Evolutionary conservation across 306 rosid species (phyloP).

Genomic region (Dryas drummondii): DNA sequence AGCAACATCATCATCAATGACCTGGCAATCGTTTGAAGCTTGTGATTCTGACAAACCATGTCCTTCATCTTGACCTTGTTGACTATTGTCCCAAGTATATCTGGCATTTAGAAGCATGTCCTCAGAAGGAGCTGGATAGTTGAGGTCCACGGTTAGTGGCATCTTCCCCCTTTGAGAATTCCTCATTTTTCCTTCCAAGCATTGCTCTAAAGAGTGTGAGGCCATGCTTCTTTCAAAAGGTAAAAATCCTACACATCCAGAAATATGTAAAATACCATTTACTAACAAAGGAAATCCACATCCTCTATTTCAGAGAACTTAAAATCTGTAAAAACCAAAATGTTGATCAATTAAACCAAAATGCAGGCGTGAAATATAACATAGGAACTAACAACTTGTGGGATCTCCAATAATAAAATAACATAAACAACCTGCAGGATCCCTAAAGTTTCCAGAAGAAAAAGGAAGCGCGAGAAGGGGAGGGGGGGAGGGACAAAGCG

Average conservation of each 20-base stretch:
- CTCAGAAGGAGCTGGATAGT: conserved; percentile 27
- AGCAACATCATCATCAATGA: conserved; percentile 35
- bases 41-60: conserved; percentile 10
- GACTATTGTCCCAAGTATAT: conserved; percentile 13
- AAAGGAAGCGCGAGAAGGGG: too few relatives aligned
- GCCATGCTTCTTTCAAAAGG: conserved; percentile 12
- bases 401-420: neutral
- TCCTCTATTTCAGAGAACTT: neutral
- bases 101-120: conserved; percentile 16
- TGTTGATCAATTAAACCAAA: neutral
- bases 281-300: neutral
- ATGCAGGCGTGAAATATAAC: neutral
- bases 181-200: conserved; percentile 12
- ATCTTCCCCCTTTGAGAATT: conserved; percentile 24
- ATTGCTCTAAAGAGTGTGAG: conserved; percentile 2
- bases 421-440: neutral
- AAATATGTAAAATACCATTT: neutral
- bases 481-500: too few relatives aligned
- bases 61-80: conserved; percentile 10
- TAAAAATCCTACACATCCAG: conserved; percentile 5
- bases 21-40: conserved; percentile 22
- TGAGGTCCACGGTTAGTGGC: conserved; percentile 35
- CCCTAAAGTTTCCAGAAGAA: too few relatives aligned
- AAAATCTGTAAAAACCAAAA: neutral
- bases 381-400: neutral